A percentile compares a stretch with the other conserved stretches of the same genome.
Evolutionary conservation across 2,329 filamentous ascomycete species (phyloP).

Genomic region (Sarocladium kiliense): DNA sequence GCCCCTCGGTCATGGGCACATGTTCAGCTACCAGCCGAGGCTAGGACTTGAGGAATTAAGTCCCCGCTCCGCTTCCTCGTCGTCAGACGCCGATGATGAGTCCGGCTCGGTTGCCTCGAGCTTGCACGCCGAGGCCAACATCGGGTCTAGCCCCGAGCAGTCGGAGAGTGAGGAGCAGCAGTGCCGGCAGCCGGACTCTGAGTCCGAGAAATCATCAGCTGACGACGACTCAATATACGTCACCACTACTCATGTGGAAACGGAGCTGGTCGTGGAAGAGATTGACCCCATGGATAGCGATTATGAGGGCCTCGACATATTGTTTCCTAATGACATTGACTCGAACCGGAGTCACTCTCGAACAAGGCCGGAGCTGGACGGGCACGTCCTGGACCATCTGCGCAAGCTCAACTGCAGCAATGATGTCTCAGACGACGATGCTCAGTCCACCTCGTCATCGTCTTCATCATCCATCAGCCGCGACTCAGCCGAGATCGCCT

Average conservation of each 20-base stretch:
- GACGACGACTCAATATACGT: background rate
- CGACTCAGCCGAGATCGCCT: conserved; percentile 34
- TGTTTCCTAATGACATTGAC: conserved; percentile 43
- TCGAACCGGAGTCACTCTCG: conserved; percentile 36
- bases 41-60: conserved; percentile 29
- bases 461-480: conserved; percentile 12
- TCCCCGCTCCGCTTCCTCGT: conserved; percentile 29
- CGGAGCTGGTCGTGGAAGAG: conserved; percentile 38
- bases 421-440: conserved; percentile 25
- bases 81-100: conserved; percentile 22
- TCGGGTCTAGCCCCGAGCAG: conserved; percentile 7
- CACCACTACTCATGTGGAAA: background rate
- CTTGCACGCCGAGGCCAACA: conserved; percentile 20
- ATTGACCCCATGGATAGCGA: conserved; percentile 41
- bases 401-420: conserved; percentile 40
- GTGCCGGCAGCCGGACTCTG: conserved; percentile 6
- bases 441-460: conserved; percentile 13
- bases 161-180: background rate
- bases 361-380: conserved; percentile 31
- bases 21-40: conserved; percentile 35
- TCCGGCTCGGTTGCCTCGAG: conserved; percentile 23
- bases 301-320: conserved; percentile 34
- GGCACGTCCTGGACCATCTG: conserved; percentile 38
- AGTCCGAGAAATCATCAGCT: conserved; percentile 4
- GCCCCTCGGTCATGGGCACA: conserved; percentile 35